A percentile compares a stretch with the other conserved stretches of the same genome.
Conservation (phyloP, 2,329 filamentous ascomycete genomes). For the Alternaria gaisen region DNA sequence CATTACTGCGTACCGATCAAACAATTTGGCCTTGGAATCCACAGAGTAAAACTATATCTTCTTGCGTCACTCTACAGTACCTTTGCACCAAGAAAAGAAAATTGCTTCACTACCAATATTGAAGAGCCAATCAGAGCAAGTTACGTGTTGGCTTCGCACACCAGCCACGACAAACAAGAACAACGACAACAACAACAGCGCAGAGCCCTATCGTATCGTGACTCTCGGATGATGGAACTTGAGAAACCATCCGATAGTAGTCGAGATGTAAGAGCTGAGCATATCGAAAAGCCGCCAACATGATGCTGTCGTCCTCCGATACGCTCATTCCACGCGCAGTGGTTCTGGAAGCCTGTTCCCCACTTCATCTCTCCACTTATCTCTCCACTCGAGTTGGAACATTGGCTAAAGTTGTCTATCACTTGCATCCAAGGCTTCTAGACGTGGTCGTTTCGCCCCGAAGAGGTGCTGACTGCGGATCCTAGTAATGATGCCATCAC, state of each 20-base stretch:
- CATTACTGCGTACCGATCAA: constrained; percentile 2
- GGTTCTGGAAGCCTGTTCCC: constrained; percentile 16
- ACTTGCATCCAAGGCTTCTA: constrained; percentile 8
- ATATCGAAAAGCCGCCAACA: not conserved
- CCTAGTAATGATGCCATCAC: constrained; percentile 25
- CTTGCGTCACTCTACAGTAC: constrained; percentile 13
- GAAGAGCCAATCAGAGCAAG: constrained; percentile 36
- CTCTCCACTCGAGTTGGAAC: constrained; percentile 12
- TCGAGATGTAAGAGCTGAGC: not conserved
- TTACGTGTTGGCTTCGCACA: constrained; percentile 41
- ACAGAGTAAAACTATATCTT: not conserved
- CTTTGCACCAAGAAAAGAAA: constrained; percentile 1
- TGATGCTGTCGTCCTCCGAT: constrained; percentile 16
- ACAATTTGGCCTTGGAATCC: not conserved
- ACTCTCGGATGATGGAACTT: not conserved
- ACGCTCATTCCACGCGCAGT: constrained; percentile 15
- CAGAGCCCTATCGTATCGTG: constrained; percentile 17
- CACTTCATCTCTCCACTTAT: constrained; percentile 10
- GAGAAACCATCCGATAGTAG: constrained; percentile 3
- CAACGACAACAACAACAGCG: constrained; percentile 18
- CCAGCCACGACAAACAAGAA: constrained; percentile 35
- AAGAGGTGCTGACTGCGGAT: constrained; percentile 11
- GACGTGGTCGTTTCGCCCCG: constrained; percentile 7
- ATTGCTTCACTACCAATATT: constrained; percentile 24
- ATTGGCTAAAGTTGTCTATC: not conserved